Evolutionary conservation across 768 basidiomycete species (phyloP), one percentile per base, ranked within the genome.

Genomic region (Auricularia auricula-judae): DNA sequence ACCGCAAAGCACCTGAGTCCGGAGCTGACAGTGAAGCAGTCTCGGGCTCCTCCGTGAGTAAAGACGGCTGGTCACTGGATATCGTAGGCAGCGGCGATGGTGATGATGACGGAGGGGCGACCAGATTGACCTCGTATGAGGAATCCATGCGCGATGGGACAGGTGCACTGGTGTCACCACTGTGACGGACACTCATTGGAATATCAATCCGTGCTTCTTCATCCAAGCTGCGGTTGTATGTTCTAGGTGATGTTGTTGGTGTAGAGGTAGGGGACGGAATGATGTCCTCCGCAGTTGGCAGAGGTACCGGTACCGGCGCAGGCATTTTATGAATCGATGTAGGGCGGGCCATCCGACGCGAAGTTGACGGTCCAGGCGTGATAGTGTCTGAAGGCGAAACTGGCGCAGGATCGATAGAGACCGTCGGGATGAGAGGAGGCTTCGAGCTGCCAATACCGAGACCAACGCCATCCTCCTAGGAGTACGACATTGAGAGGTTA

Each of bases 281-380:
- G 43, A 89, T 85, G 68, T 88, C 86, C 43, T 77, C 79, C 33
- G 79, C 77, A 18, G 84, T 88, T 1, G 90, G 90, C 21, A 92
- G 76, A 63, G 81, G 80, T 12, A 92, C 83, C 58, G 89, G 89
- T 63, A 78, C 73, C 14, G 90, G 90, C 0, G 82, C 84, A 2
- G 89, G 88, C 8, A 86, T 80, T 75, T 85, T 89, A 36, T 86
- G 85, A 64, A 88, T 75, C 23, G 85, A 82, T 63, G 87, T 84
- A 14, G 76, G 79, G 33, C 87, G 86, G 62, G 67, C 36, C 62
- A 42, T 36, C 10, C 35, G 29, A 53, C 29, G 34, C 43, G 34
- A 29, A 36, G 58, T 36, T 33, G 62, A 58, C n/a, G 44, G 16
- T 33, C 23, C n/a, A 21, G 42, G 23, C 12, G 21, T 62, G 21